These are phyloP conservation scores for Capsicum baccatum DNA, from an alignment of 257 asterid genomes.

Conservation along the genomic window DNA sequence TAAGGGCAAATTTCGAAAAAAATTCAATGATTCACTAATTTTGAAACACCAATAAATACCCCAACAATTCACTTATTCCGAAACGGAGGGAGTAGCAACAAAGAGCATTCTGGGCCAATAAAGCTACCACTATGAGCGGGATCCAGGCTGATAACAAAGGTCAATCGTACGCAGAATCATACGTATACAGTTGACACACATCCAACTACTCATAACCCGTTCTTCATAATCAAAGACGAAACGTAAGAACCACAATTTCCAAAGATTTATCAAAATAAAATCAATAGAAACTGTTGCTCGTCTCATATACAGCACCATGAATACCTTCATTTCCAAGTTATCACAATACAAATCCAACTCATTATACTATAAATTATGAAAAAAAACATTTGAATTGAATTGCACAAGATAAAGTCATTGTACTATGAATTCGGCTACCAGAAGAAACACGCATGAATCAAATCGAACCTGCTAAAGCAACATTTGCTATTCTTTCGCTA, in stretches of 20 bases:
- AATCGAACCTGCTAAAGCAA: slow-evolving; percentile 63
- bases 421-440: not conserved
- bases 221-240: not conserved
- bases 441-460: not conserved
- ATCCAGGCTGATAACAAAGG: no score
- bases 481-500: slow-evolving; percentile 57
- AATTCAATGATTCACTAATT: no score
- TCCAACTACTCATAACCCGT: not conserved
- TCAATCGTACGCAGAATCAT: no score
- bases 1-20: no score
- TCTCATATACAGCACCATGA: slow-evolving; percentile 2
- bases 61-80: no score
- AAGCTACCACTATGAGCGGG: no score
- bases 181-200: not conserved
- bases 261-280: not conserved
- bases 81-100: not conserved
- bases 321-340: not conserved
- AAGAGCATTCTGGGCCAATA: not conserved
- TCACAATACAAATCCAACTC: not conserved
- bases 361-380: not conserved
- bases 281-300: not conserved
- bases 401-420: not conserved
- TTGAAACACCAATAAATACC: no score
- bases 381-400: not conserved
- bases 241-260: not conserved